Base-by-base conservation (phyloP, 495 filamentous ascomycete species). In the Clavariopsis aquatica region DNA sequence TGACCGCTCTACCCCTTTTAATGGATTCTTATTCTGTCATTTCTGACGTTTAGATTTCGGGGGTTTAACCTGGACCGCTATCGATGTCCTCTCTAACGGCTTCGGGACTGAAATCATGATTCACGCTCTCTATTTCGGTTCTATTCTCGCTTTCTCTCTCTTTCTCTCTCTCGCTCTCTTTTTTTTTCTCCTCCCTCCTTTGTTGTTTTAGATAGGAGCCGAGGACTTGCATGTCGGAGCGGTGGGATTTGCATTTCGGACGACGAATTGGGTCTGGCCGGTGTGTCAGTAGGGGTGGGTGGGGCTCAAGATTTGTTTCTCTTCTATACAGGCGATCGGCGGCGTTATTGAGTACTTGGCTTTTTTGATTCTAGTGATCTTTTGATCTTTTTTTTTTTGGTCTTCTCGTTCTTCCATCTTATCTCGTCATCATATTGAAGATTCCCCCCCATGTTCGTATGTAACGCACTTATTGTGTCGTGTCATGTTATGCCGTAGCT, bases 191-290 rank as follows among this genome's bases (percentile, higher is more conserved):
- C 23, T 36, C 57, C 41, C 51, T 22, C n/a, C 13, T 49, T 34
- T 20, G 2, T 47, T 26, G 54, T 54, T 52, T 57, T 52, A 57
- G 47, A 64, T 64, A 57, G 54, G 62, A 52, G 22, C 54, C 22
- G 23, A 17, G 60, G 60, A 29, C 24, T 38, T 62, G 59, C 59
- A 62, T 53, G 54, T 54, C 59, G 45, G 43, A 31, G 13, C 38
- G 38, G 38, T 34, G 31, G 38, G 13, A 15, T 17, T 7, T 43
- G 31, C 31, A 36, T 36, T 6, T 36, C 31, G 31, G 31, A 36
- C 31, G 31, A 36, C 31, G 31, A n/a, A 17, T 6, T 43, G 6
- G 4, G 3, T 43, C 38, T 43, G 38, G 15, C 38, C 38, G 38
- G 38, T 43, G 38, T 43, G 38, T 43, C 38, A 43, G 38, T 17